Evolutionary conservation across 148 eudicot species (phyloP).

Genomic region (Chenopodium suecicum): DNA sequence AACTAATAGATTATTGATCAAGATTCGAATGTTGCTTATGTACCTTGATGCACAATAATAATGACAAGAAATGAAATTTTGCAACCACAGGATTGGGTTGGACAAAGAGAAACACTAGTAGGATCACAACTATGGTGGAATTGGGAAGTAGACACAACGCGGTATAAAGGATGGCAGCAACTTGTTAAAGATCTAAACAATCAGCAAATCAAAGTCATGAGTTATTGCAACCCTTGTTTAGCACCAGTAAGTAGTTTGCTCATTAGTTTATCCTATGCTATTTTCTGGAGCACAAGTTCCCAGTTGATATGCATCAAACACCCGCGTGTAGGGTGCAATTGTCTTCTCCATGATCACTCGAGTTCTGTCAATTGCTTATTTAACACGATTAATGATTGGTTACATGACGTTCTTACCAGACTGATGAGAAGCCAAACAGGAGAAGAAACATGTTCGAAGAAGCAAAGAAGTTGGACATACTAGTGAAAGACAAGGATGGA

Average conservation of each 20-base stretch:
- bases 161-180: conserved; percentile 76
- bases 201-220: conserved; percentile 76
- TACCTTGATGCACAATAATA: conserved; percentile 1
- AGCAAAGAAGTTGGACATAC: conserved; percentile 79
- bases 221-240: conserved; percentile 96
- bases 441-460: conserved; percentile 75
- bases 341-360: not conserved
- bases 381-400: not conserved
- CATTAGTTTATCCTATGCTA: not conserved
- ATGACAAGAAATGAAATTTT: not conserved
- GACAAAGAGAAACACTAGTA: conserved; percentile 83
- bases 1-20: too few species aligned
- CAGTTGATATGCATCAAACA: not conserved
- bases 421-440: conserved; percentile 64
- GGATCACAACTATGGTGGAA: conserved; percentile 99
- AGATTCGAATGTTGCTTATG: not conserved
- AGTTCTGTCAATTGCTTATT: not conserved
- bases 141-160: conserved; percentile 85
- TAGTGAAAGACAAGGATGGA: conserved; percentile 76
- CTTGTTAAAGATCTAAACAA: conserved; percentile 62
- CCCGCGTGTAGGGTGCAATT: not conserved
- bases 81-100: conserved; percentile 82
- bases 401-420: conserved; percentile 38
- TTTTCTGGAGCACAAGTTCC: not conserved
- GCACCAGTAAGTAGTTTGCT: conserved; percentile 60